Base-by-base conservation (phyloP, 2,329 filamentous ascomycete genomes). In the Pseudogymnoascus destructans region DNA sequence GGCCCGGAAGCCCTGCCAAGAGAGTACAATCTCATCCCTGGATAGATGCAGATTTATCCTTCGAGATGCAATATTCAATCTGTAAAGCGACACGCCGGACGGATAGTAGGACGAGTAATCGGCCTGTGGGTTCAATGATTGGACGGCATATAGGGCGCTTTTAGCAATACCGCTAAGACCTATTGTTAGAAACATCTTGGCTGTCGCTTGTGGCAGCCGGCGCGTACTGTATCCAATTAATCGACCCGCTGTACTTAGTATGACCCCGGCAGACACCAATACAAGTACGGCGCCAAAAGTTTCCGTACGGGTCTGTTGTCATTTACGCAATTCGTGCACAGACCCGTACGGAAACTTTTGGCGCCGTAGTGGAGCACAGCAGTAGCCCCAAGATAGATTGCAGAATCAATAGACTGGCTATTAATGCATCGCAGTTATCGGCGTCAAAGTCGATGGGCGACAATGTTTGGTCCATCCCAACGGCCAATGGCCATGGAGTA, bases 181-280 rank as follows among this genome's bases (percentile, higher is more conserved):
- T 52, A 52, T 52, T 52, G 46, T 52, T 52, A 49, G 46, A 25
- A 52, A 49, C 30, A 30, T 25, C 46, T 52, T 52, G 46, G 46
- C 46, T 30, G 3, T 52, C 46, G 46, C 46, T 52, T 52, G 46
- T 52, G 25, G 46, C 25, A 52, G 46, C 46, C 46, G 46, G 46
- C 46, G 46, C 46, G 46, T 52, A 52, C n/a, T n/a, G n/a, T 27
- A 5, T 49, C n/a, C 25, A 52, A 30, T 52, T 52, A 52, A 19
- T 52, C 46, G 46, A 52, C 46, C 46, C 46, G 25, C 46, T 52
- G 25, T 52, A 30, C 27, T 30, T 11, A 30, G 27, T 30, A 30
- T 30, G 46, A 13, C 46, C 25, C n/a, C 23, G 25, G 17, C 17
- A 52, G n/a, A 9, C 46, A 52, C 46, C 46, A 52, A 52, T 52